phyloP scores from a whole-genome alignment of 495 filamentous ascomycete genomes.

The Lophiostoma macrostomum region DNA sequence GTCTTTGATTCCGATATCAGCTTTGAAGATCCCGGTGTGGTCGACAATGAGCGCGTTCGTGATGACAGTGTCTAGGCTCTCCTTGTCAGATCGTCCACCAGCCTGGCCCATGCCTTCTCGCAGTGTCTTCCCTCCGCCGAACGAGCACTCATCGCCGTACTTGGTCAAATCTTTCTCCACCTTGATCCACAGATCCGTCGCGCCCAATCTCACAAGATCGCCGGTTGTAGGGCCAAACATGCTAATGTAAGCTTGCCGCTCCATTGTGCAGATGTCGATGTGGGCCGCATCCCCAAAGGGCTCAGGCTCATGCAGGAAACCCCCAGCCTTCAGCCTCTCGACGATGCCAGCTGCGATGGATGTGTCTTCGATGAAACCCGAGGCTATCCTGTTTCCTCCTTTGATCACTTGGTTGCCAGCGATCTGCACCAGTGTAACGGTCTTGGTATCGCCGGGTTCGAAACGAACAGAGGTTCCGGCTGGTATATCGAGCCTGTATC shows the following conservation, averaged over 20 bases:
- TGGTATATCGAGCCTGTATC: slow-evolving; percentile 83
- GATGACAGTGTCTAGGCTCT: slow-evolving; percentile 81
- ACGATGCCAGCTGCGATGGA: slow-evolving; percentile 63
- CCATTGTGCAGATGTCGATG: slow-evolving; percentile 64
- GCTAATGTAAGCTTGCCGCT: slow-evolving; percentile 69
- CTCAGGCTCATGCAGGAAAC: slow-evolving; percentile 74
- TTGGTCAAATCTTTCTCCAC: slow-evolving; percentile 83
- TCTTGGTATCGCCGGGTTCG: slow-evolving; percentile 90
- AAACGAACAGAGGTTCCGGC: slow-evolving; percentile 93
- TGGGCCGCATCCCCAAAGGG: slow-evolving; percentile 54
- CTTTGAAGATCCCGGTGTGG: slow-evolving; percentile 92
- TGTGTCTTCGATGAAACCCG: slow-evolving; percentile 63
- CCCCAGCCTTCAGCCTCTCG: slow-evolving; percentile 59
- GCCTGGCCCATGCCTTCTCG: slow-evolving; percentile 97
- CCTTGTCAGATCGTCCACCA: slow-evolving; percentile 63
- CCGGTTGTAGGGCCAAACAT: slow-evolving; percentile 96
- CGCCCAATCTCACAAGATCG: slow-evolving; percentile 75
- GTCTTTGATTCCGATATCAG: slow-evolving; percentile 91
- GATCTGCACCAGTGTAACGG: slow-evolving; percentile 90
- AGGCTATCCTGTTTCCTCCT: slow-evolving; percentile 79
- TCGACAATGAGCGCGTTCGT: slow-evolving; percentile 93
- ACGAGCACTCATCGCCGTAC: slow-evolving; percentile 93
- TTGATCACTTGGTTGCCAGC: slow-evolving; percentile 75
- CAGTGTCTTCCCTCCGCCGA: slow-evolving; percentile 92
- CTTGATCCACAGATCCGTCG: slow-evolving; percentile 86